Evolutionary conservation across 805 yeast species (phyloP).

Genomic region (Saccharomycopsis selenospora): DNA sequence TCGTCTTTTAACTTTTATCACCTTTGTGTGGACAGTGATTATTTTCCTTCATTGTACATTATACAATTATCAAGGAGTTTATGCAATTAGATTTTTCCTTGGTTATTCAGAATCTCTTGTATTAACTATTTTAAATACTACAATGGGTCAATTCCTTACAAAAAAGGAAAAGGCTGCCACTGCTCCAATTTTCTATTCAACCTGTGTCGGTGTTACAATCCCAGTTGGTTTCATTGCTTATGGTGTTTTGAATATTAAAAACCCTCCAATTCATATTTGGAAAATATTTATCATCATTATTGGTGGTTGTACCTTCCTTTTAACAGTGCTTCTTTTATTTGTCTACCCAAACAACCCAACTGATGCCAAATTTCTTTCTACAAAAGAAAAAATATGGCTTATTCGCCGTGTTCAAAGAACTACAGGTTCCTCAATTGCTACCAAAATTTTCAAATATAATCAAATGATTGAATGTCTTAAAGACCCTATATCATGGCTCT

Average conservation of each 20-base stretch:
- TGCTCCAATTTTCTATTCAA: constrained; percentile 47
- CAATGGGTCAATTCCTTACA: no score
- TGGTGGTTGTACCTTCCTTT: constrained; percentile 39
- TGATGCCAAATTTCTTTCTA: constrained; percentile 33
- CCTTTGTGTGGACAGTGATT: no score
- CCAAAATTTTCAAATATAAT: constrained; percentile 37
- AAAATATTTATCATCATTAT: constrained; percentile 41
- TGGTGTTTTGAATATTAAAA: constrained; percentile 28
- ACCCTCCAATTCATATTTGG: constrained; percentile 34
- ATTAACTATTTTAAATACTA: no score
- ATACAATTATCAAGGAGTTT: no score
- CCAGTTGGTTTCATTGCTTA: constrained; percentile 45
- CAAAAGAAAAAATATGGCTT: constrained; percentile 39
- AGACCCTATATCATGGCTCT: constrained; percentile 44
- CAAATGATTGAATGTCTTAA: constrained; percentile 43
- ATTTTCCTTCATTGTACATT: no score
- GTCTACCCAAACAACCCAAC: constrained; percentile 45
- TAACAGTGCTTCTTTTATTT: constrained; percentile 28
- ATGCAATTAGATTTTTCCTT: no score
- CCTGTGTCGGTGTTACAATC: constrained; percentile 45
- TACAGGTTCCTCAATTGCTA: constrained; percentile 37
- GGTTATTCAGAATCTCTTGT: no score
- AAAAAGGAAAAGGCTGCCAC: constrained; percentile 44
- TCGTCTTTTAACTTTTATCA: no score
- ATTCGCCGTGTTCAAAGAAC: constrained; percentile 36